Base-by-base conservation (phyloP, 2,329 filamentous ascomycete genomes). In the Diaporthe sp. region DNA sequence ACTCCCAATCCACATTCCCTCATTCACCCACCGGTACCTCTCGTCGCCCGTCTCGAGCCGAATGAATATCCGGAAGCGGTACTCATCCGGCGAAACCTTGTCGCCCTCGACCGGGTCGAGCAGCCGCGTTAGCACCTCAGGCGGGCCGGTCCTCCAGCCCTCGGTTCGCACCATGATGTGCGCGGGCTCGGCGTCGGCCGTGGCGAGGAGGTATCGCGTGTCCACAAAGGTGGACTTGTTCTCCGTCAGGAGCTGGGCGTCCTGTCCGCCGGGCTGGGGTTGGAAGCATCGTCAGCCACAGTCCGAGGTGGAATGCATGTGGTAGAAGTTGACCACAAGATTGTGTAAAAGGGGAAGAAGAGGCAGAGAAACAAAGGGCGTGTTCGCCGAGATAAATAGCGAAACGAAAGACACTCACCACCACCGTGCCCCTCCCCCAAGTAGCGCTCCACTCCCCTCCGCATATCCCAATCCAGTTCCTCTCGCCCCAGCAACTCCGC, bases 121-220 rank as follows among this genome's bases (percentile, higher is more conserved):
- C 28, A 78, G 72, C 53, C 72, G 46, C 44, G 49, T 73, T 22
- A 78, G 58, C 46, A 78, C 77, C 19, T 75, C 76, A 6, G 76
- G 72, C 53, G 77, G 77, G 17, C 77, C 77, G 28, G 77, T 78
- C 25, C 77, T 57, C 77, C 77, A 78, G 8, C 77, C 77, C 44
- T 76, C 73, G 12, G 77, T 78, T 37, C 74, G 73, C 39, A 78
- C 77, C 76, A 78, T 78, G 75, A 78, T 78, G 62, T 78, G 73
- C 22, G 77, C 77, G n/a, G 76, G 76, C 46, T 68, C 60, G 9
- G 68, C 61, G 22, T 78, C 76, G 2, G 62, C 73, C 17, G 76
- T 78, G 42, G 46, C 70, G 37, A 78, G 73, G 28, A 78, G 75
- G 46, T 78, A 78, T 9, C 73, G 75, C 58, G 77, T 78, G 73